phyloP scores from a whole-genome alignment of 768 basidiomycete species.

The Tylopilus sp. region DNA sequence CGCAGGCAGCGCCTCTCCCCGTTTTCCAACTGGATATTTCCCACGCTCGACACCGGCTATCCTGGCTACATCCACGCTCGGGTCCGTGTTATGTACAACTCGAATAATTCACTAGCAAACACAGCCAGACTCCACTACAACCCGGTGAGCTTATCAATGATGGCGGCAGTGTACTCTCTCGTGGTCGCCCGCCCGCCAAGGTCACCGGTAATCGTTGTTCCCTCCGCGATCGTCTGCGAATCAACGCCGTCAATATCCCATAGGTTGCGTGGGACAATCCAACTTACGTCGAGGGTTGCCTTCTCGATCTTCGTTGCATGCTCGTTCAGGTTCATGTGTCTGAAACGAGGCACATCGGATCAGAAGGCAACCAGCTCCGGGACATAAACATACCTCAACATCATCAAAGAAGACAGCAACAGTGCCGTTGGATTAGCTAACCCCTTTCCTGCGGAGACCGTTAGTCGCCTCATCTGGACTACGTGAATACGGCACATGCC shows the following conservation, averaged over 20 bases:
- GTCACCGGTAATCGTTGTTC: constrained; percentile 92
- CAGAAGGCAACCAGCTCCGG: constrained; percentile 12
- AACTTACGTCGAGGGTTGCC: constrained; percentile 80
- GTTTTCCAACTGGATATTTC: constrained; percentile 23
- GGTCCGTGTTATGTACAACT: neutral
- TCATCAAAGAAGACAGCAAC: constrained; percentile 93
- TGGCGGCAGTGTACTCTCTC: constrained; percentile 83
- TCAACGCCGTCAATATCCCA: constrained; percentile 3
- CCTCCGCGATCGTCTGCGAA: constrained; percentile 91
- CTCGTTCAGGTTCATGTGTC: constrained; percentile 89
- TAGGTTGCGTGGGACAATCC: neutral
- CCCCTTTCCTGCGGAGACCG: constrained; percentile 60
- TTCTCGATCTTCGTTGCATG: constrained; percentile 88
- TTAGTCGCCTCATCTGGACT: neutral
- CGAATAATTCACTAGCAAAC: neutral
- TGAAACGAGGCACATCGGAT: constrained; percentile 33
- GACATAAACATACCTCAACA: constrained; percentile 70
- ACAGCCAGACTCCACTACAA: constrained; percentile 2
- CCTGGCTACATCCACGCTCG: constrained; percentile 4
- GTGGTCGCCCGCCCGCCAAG: constrained; percentile 92
- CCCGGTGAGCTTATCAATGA: constrained; percentile 65
- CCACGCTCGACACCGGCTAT: constrained; percentile 21
- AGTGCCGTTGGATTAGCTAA: constrained; percentile 99
- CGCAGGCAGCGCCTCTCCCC: neutral
- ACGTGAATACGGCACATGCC: constrained; percentile 43